These are phyloP conservation scores for Usnea hakonensis DNA, from an alignment of 495 filamentous ascomycete species.

Conservation along the genomic window DNA sequence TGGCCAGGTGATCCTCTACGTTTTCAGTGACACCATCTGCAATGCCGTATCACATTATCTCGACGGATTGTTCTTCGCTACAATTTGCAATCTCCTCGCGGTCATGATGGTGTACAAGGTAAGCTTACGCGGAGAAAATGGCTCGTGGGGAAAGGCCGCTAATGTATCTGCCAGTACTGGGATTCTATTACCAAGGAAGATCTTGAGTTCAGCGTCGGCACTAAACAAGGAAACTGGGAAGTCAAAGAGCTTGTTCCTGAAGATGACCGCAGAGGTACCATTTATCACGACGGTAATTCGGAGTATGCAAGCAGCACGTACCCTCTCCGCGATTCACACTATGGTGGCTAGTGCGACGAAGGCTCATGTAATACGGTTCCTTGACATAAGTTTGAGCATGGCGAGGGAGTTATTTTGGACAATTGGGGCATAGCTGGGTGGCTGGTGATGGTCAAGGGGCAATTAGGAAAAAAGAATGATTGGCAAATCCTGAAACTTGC, in stretches of 20 bases:
- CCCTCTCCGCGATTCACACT: constrained; percentile 39
- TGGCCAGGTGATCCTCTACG: constrained; percentile 90
- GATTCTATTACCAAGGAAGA: constrained; percentile 98
- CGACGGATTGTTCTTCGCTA: constrained; percentile 92
- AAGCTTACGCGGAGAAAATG: constrained; percentile 23
- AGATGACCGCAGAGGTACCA: constrained; percentile 70
- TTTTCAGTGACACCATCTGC: constrained; percentile 80
- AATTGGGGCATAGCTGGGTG: background rate
- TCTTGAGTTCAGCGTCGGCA: constrained; percentile 94
- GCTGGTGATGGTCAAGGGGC: background rate
- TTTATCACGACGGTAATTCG: constrained; percentile 60
- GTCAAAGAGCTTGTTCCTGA: constrained; percentile 91
- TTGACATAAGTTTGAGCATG: background rate
- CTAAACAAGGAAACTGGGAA: constrained; percentile 95
- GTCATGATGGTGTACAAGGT: constrained; percentile 99
- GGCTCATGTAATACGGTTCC: background rate
- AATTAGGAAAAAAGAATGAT: background rate
- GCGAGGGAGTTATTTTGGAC: background rate
- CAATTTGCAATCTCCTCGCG: constrained; percentile 83
- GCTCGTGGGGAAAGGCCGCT: constrained; percentile 13
- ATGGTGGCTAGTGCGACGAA: constrained; percentile 16
- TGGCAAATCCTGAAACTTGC: background rate
- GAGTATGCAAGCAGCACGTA: constrained; percentile 56
- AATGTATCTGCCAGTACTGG: constrained; percentile 66
- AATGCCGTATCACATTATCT: constrained; percentile 82